Conservation (phyloP, 805 yeast genomes). For the Naumovozyma castellii region DNA sequence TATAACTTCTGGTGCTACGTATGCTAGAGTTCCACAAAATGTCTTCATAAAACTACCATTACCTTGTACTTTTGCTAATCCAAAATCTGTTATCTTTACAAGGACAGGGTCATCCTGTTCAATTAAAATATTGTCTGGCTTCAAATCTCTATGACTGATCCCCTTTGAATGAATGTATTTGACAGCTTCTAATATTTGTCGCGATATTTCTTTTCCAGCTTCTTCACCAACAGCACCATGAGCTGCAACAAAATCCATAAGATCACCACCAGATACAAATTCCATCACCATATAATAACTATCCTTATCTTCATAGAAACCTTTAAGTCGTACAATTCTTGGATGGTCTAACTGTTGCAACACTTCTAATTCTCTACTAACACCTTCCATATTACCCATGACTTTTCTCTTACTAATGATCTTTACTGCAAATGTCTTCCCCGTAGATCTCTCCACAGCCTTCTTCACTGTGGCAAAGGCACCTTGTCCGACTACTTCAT, state of each 20-base stretch:
- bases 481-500: slow-evolving; percentile 91
- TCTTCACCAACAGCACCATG: slow-evolving; percentile 88
- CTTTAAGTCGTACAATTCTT: slow-evolving; percentile 72
- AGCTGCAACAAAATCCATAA: slow-evolving; percentile 93
- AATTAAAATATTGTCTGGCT: slow-evolving; percentile 90
- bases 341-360: slow-evolving; percentile 72
- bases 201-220: slow-evolving; percentile 76
- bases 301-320: slow-evolving; percentile 75
- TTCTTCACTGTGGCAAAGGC: slow-evolving; percentile 94
- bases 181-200: slow-evolving; percentile 76
- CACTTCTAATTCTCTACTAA: slow-evolving; percentile 76
- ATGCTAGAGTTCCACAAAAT: slow-evolving; percentile 94
- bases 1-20: slow-evolving; percentile 90
- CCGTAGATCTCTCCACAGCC: slow-evolving; percentile 78
- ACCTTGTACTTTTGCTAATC: slow-evolving; percentile 84
- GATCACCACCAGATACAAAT: slow-evolving; percentile 90
- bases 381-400: slow-evolving; percentile 70
- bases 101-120: slow-evolving; percentile 84
- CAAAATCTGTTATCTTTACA: slow-evolving; percentile 94
- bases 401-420: slow-evolving; percentile 77
- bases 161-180: slow-evolving; percentile 82
- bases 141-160: slow-evolving; percentile 90
- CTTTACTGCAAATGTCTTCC: slow-evolving; percentile 82
- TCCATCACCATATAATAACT: slow-evolving; percentile 89
- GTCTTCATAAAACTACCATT: slow-evolving; percentile 84